These are phyloP conservation scores for Penicillium riverlandense DNA, from an alignment of 495 filamentous ascomycete genomes.

Conservation along the genomic window DNA sequence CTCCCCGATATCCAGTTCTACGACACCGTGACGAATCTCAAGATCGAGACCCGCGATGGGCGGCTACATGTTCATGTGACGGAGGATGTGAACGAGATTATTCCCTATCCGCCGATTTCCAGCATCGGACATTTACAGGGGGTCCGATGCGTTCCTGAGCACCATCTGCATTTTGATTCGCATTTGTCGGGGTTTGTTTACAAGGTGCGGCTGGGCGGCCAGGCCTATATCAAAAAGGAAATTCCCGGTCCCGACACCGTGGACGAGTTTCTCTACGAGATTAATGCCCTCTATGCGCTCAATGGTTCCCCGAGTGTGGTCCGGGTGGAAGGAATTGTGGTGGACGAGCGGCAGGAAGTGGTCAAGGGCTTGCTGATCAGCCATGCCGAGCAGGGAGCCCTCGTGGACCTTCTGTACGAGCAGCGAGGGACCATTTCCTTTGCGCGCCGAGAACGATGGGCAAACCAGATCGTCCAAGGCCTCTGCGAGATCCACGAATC, in stretches of 20 bases:
- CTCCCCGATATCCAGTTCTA: conserved; percentile 91
- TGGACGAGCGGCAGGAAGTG: conserved; percentile 64
- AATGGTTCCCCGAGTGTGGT: conserved; percentile 70
- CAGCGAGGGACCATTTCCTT: conserved; percentile 57
- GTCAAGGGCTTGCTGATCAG: conserved; percentile 90
- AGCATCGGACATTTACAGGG: conserved; percentile 71
- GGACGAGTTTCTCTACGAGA: conserved; percentile 96
- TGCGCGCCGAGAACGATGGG: conserved; percentile 80
- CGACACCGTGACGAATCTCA: conserved; percentile 91
- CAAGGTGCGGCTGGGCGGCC: conserved; percentile 66
- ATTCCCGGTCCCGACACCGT: conserved; percentile 94
- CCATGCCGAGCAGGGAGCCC: conserved; percentile 78
- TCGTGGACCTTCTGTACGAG: conserved; percentile 90
- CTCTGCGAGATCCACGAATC: conserved; percentile 91
- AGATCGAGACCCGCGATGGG: conserved; percentile 83
- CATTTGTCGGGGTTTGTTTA: conserved; percentile 98
- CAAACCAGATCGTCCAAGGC: conserved; percentile 83
- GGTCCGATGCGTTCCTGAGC: conserved; percentile 56
- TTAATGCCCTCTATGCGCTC: conserved; percentile 86
- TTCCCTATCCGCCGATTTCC: conserved; percentile 71
- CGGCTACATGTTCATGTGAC: conserved; percentile 94
- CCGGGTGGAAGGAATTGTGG: conserved; percentile 78
- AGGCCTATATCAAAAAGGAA: conserved; percentile 89
- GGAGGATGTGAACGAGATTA: conserved; percentile 95
- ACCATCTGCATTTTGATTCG: conserved; percentile 73